Evolutionary conservation across 768 basidiomycete genomes (phyloP).

Genomic region (Leucosporidium scottii): DNA sequence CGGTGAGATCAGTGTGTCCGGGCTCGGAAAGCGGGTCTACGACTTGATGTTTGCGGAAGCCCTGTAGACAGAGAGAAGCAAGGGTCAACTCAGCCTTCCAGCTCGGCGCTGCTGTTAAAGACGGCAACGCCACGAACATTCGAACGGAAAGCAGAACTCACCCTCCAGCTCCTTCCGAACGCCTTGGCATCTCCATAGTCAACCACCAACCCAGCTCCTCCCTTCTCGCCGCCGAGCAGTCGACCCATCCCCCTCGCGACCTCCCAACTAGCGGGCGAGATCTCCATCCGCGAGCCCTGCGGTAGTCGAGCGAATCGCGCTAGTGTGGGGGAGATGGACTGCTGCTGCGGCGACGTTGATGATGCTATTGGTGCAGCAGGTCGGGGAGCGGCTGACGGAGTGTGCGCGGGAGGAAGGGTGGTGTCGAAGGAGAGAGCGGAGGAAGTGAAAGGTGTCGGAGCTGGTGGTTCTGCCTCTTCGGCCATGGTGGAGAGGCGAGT

Average conservation of each 20-base stretch:
- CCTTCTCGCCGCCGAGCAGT: slow-evolving; percentile 47
- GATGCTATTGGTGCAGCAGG: neutral
- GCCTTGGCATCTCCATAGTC: slow-evolving; percentile 78
- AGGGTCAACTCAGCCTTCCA: too few relatives aligned
- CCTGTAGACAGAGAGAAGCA: slow-evolving; percentile 48
- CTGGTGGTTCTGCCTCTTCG: neutral
- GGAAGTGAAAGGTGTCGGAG: slow-evolving; percentile 43
- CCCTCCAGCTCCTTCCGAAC: slow-evolving; percentile 71
- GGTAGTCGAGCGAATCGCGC: slow-evolving; percentile 63
- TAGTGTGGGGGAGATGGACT: slow-evolving; percentile 48
- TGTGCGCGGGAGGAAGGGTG: slow-evolving; percentile 47
- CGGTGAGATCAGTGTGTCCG: slow-evolving; percentile 83
- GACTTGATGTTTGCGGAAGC: slow-evolving; percentile 77
- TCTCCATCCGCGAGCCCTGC: slow-evolving; percentile 67
- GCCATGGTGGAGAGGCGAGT: slow-evolving; percentile 26
- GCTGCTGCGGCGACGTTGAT: neutral
- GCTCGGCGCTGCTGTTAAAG: too few relatives aligned
- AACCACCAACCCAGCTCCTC: slow-evolving; percentile 62
- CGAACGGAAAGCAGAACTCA: slow-evolving; percentile 44
- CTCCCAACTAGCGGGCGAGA: slow-evolving; percentile 64
- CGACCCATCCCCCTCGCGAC: slow-evolving; percentile 63
- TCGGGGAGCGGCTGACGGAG: slow-evolving; percentile 35
- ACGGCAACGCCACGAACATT: too few relatives aligned
- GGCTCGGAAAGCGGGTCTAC: slow-evolving; percentile 77
- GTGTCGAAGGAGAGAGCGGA: slow-evolving; percentile 56